Evolutionary conservation across 257 asterid genomes (phyloP), one percentile per base, ranked within the genome.

Genomic region (Craterostigma plantagineum): DNA sequence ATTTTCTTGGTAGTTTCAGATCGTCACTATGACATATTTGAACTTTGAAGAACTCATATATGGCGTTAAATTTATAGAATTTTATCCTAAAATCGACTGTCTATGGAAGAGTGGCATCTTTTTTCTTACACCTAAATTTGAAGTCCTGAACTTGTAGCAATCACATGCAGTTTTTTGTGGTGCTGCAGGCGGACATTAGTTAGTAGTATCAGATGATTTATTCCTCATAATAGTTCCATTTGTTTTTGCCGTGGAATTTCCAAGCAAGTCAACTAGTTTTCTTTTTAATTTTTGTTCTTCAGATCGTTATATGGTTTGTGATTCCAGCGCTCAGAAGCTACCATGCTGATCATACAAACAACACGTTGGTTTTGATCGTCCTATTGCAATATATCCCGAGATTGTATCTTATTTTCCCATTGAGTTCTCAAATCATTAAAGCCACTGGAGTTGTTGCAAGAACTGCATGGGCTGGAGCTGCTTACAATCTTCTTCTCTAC

Each of bases 401-500:
- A 16, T 37, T 83, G 38, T 80, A 76, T 12, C 86, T 90, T 50
- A 90, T 77, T 33, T 54, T 90, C 14, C 98, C 95, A 1, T 47
- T 83, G 42, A 90, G 79, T 56, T 65, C 57, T 39, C 65, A 72
- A 59, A 90, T 90, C 15, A 83, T 79, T 13, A 90, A 83, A 47
- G 72, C 92, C 0, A 90, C 93, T 0, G 98, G 94, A 8, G 74
- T 83, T 47, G 77, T 90, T 33, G 93, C 98, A 33, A 76, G 75
- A 75, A 83, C 95, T 35, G 92, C 95, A 34, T 90, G 98, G 98
- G 93, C 92, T 0, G 98, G 92, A 51, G 93, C 93, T 33, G 98
- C 92, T 0, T 90, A 90, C 59, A 90, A 90, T 67, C 69, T 90
- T 51, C 90, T 90, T 47, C 93, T 87, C 7, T 90, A 47, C 77